Base-by-base conservation (phyloP, 441 rosid genomes). In the Sinapis alba region DNA sequence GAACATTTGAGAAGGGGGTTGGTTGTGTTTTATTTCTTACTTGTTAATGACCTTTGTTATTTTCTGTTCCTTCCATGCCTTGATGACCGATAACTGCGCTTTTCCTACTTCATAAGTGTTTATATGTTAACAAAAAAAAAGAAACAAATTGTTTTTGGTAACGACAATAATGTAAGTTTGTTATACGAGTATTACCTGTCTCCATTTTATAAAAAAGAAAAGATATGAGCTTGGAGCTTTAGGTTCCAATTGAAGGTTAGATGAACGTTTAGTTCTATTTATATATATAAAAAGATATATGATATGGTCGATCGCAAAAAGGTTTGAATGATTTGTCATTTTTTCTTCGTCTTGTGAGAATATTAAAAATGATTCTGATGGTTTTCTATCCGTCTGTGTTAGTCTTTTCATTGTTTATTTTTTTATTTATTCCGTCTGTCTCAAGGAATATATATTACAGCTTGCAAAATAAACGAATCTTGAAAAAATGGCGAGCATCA, bases 11-110 rank as follows among this genome's bases (percentile, higher is more conserved):
- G 23, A 20, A 24, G 2, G 27, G 47, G 45, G 30, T n/a, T n/a
- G 23, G 10, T 16, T 18, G 20, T 51, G 21, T 63, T 27, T 38
- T 51, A 60, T 67, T 7, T n/a, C 69, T 78, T 67, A 72, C 81
- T 54, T 72, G 74, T 30, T 53, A 19, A 21, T 87, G 50, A 84
- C 92, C 82, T 89, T 92, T 45, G 89, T 15, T 70, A 87, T 92
- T 82, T 88, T 90, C 1, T 81, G 87, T 2, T 90, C 98, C 80
- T 90, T 97, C 96, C 99, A 90, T 68, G 97, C 94, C 80, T 82
- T 84, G 79, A 92, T 73, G 60, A 86, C 81, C 43, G 90, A 80
- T 36, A 45, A 16, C 65, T 47, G 82, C 76, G 85, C 93, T 43
- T 80, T 91, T 65, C 86, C 92, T 58, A 58, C 32, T n/a, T 87